A percentile compares a stretch with the other conserved stretches of the same genome.
These are phyloP conservation scores for Tremella fuciformis DNA, from an alignment of 768 basidiomycete genomes.

Conservation along the genomic window DNA sequence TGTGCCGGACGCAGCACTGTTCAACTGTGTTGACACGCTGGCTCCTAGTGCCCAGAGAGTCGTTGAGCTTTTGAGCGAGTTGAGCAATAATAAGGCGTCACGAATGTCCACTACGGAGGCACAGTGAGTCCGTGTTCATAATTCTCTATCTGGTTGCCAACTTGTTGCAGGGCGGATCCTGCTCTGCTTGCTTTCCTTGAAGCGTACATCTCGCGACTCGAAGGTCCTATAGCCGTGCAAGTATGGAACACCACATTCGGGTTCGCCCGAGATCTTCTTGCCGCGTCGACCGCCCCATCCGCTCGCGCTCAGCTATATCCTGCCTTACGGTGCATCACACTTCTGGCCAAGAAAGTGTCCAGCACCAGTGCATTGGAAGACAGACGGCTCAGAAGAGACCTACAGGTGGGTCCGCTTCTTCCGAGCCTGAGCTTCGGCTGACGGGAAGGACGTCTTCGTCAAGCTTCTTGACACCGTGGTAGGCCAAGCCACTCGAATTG, in stretches of 20 bases:
- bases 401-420: slow-evolving; percentile 57
- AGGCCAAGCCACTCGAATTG: slow-evolving; percentile 56
- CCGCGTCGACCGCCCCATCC: slow-evolving; percentile 51
- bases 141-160: background rate
- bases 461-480: slow-evolving; percentile 81
- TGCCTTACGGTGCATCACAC: slow-evolving; percentile 63
- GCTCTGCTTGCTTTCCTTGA: slow-evolving; percentile 67
- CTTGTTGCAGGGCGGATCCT: slow-evolving; percentile 14
- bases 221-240: slow-evolving; percentile 87
- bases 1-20: slow-evolving; percentile 50
- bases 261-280: slow-evolving; percentile 73
- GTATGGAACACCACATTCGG: slow-evolving; percentile 80
- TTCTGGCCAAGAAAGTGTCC: slow-evolving; percentile 29
- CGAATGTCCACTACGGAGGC: slow-evolving; percentile 8
- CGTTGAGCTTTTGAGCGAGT: slow-evolving; percentile 85
- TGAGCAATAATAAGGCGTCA: slow-evolving; percentile 38
- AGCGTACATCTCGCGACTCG: slow-evolving; percentile 73
- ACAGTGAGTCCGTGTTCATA: background rate
- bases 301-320: slow-evolving; percentile 70
- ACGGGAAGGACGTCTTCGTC: slow-evolving; percentile 65
- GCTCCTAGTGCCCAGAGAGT: slow-evolving; percentile 79
- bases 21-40: slow-evolving; percentile 78
- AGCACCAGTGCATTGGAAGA: slow-evolving; percentile 92
- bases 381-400: slow-evolving; percentile 75
- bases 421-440: background rate